Percentiles rank a stretch among this genome's conserved stretches.
phyloP scores from a whole-genome alignment of 371 early-diverging fungal species.

The Saksenaea vasiformis region DNA sequence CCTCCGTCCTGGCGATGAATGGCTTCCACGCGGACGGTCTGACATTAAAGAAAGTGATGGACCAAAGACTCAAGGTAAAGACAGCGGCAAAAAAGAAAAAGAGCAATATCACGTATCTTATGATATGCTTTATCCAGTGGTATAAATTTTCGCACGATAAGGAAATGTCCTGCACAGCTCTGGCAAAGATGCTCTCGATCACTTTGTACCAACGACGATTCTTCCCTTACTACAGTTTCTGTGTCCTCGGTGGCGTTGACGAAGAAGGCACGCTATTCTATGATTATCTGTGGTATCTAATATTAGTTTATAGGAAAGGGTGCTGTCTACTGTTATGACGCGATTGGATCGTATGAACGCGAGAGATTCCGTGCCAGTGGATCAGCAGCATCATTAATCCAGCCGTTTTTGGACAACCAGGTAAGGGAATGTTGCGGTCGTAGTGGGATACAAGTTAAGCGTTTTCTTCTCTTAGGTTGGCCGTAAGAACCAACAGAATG shows the following conservation, averaged over 20 bases:
- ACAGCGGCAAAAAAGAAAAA: neutral
- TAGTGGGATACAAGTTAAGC: neutral
- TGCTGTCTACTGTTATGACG: conserved; percentile 94
- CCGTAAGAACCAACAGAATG: conserved; percentile 65
- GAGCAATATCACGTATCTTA: neutral
- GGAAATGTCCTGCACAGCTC: conserved; percentile 80
- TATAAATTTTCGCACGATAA: conserved; percentile 93
- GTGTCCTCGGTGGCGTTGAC: conserved; percentile 92
- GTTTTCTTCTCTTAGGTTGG: conserved; percentile 35
- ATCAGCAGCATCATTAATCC: conserved; percentile 90
- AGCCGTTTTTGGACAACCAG: conserved; percentile 99
- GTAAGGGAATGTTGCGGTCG: conserved; percentile 40
- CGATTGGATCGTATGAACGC: conserved; percentile 94
- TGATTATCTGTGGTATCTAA: conserved; percentile 1
- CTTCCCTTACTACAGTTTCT: conserved; percentile 98
- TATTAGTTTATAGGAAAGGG: conserved; percentile 67
- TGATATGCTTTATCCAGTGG: conserved; percentile 56
- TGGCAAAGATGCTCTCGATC: conserved; percentile 96
- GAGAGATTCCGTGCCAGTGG: conserved; percentile 86
- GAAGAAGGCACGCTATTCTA: conserved; percentile 59
- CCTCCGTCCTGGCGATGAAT: conserved; percentile 84
- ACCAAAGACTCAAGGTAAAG: conserved; percentile 89
- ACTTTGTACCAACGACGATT: conserved; percentile 95
- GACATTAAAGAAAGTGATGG: conserved; percentile 83
- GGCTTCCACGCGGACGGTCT: conserved; percentile 97